These are phyloP conservation scores for Gautieria morchelliformis DNA, from an alignment of 768 basidiomycete genomes.

Conservation along the genomic window DNA sequence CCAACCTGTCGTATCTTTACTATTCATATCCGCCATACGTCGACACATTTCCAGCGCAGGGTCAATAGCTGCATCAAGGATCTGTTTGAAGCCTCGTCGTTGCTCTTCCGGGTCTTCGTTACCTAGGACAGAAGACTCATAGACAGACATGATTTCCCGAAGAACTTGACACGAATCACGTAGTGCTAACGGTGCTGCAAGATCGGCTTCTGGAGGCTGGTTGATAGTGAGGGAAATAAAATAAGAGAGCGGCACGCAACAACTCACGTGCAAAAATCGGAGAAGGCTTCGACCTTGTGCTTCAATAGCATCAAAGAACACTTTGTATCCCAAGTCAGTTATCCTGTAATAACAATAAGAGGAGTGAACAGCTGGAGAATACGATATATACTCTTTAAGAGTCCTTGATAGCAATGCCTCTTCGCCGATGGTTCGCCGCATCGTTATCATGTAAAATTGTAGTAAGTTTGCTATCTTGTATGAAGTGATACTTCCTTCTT, in stretches of 20 bases:
- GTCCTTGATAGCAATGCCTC: slow-evolving; percentile 67
- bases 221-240: neutral
- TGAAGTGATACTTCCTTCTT: slow-evolving; percentile 85
- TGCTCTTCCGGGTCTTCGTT: slow-evolving; percentile 34
- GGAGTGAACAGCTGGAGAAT: neutral
- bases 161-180: slow-evolving; percentile 78
- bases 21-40: slow-evolving; percentile 42
- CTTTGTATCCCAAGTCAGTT: slow-evolving; percentile 67
- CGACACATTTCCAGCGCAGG: slow-evolving; percentile 73
- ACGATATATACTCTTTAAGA: slow-evolving; percentile 54
- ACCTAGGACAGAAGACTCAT: slow-evolving; percentile 75
- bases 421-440: slow-evolving; percentile 87
- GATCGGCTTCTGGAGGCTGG: slow-evolving; percentile 45
- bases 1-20: slow-evolving; percentile 38
- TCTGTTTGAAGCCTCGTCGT: slow-evolving; percentile 49
- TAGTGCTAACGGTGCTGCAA: slow-evolving; percentile 63
- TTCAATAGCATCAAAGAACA: slow-evolving; percentile 84
- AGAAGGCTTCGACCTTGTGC: slow-evolving; percentile 60
- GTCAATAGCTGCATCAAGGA: slow-evolving; percentile 78
- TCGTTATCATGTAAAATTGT: slow-evolving; percentile 89
- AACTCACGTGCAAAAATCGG: slow-evolving; percentile 34
- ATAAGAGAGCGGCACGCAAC: neutral
- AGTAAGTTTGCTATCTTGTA: slow-evolving; percentile 94
- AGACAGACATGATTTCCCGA: slow-evolving; percentile 82
- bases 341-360: slow-evolving; percentile 40